A percentile compares a stretch with the other conserved stretches of the same genome.
These are phyloP conservation scores for Entamoeba dispar DNA, from an alignment of 208 protist genomes.

Conservation along the genomic window DNA sequence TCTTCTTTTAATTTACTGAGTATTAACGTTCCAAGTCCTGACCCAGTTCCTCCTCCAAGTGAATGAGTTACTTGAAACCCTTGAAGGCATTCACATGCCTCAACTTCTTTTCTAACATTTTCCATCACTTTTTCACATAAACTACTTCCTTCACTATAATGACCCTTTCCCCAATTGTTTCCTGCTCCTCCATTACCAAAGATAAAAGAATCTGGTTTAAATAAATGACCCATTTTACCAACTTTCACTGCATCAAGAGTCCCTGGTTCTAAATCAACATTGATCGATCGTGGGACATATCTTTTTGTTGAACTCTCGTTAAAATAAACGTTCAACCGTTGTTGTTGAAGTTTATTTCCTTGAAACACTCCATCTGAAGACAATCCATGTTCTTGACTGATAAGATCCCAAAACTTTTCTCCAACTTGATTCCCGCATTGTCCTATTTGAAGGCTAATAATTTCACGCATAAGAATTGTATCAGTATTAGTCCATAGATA, in stretches of 20 bases:
- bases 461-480: constrained; percentile 58
- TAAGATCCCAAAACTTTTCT: constrained; percentile 55
- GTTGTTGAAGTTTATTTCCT: constrained; percentile 67
- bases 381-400: constrained; percentile 53
- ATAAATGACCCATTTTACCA: constrained; percentile 42
- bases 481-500: too few relatives aligned
- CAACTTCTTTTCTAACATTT: constrained; percentile 83
- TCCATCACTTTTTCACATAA: constrained; percentile 82
- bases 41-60: constrained; percentile 86
- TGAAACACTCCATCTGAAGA: constrained; percentile 71
- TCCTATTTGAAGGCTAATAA: constrained; percentile 71
- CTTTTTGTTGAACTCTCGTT: constrained; percentile 68
- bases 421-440: constrained; percentile 84
- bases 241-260: constrained; percentile 83
- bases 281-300: constrained; percentile 61
- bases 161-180: constrained; percentile 93
- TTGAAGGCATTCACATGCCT: constrained; percentile 83
- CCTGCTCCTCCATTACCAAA: constrained; percentile 80
- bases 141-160: constrained; percentile 93
- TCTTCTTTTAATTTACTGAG: constrained; percentile 86
- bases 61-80: constrained; percentile 92
- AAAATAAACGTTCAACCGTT: constrained; percentile 91
- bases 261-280: constrained; percentile 63
- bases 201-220: constrained; percentile 88
- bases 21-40: constrained; percentile 81